Evolutionary conservation across 2,329 filamentous ascomycete species (phyloP), one percentile per base, ranked within the genome.

Genomic region (Leptographium lundbergii): DNA sequence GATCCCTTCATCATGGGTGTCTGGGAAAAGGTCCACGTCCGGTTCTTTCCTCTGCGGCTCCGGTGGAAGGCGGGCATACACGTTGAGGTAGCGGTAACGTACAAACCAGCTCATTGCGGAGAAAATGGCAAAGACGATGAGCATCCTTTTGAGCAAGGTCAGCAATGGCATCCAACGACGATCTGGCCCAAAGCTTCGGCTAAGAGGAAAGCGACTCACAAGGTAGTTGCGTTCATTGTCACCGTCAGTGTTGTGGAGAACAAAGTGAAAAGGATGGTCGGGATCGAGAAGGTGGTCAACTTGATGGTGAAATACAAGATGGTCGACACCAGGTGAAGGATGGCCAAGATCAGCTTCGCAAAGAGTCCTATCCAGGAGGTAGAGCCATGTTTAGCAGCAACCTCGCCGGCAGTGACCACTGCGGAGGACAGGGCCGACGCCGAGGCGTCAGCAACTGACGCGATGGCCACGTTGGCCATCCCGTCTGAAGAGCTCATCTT

Each of bases 191-290:
- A 17, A 5, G 3, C 13, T 17, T 14, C 36, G 17, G 13, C 13
- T 39, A 17, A 7, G 7, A 48, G 3, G 1, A 55, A 54, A 22
- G 17, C 34, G 59, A 63, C 85, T 69, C 83, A 95, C 85, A 99
- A 73, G 22, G 94, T 99, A 24, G 92, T 97, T 66, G 94, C 92
- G 70, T 97, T 97, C 91, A 99, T 95, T 13, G 94, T 99, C 68
- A 99, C 89, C 0, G 94, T 99, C 76, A 95, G 77, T 71, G 89
- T 96, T 63, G 90, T 92, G 6, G 91, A 96, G 68, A 96, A 89
- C 62, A 96, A 77, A 6, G 85, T 88, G 70, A 95, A 99, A 22
- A 97, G 81, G 72, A 94, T 84, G 70, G 89, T 90, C 51, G 94
- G 94, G 61, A 96, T 72, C 19, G 89, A 95, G 65, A 97, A 91